These are phyloP conservation scores for Takashimella tepidaria DNA, from an alignment of 1,284 basidiomycete species.

Conservation along the genomic window DNA sequence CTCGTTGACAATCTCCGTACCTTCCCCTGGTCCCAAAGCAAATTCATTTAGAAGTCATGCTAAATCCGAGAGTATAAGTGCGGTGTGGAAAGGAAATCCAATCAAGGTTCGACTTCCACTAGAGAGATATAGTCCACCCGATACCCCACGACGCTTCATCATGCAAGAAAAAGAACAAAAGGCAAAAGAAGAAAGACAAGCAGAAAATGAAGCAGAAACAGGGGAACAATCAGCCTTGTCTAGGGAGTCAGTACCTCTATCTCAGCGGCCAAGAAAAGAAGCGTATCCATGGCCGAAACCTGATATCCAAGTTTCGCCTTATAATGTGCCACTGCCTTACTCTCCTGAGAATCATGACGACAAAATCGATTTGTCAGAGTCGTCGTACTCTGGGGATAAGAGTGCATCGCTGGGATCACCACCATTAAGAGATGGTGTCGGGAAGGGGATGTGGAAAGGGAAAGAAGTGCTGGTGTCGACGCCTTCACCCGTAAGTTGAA, in stretches of 20 bases:
- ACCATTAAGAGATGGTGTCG: neutral
- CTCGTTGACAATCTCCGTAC: neutral
- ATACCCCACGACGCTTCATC: slow-evolving; percentile 12
- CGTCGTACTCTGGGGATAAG: too few relatives aligned
- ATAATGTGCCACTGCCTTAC: slow-evolving; percentile 8
- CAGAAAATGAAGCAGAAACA: too few relatives aligned
- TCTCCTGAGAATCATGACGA: too few relatives aligned
- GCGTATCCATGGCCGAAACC: slow-evolving; percentile 16
- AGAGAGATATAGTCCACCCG: slow-evolving; percentile 18
- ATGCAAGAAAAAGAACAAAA: neutral
- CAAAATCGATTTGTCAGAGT: too few relatives aligned
- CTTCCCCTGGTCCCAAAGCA: neutral
- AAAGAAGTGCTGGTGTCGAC: neutral
- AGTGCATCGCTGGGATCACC: too few relatives aligned
- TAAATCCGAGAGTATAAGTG: too few relatives aligned
- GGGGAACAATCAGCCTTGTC: too few relatives aligned
- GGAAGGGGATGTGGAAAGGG: slow-evolving; percentile 1
- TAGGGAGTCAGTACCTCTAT: neutral
- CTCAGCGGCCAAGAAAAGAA: slow-evolving; percentile 10
- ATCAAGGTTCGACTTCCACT: slow-evolving; percentile 23
- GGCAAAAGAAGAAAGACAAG: too few relatives aligned
- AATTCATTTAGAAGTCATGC: too few relatives aligned
- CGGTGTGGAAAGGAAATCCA: slow-evolving; percentile 12
- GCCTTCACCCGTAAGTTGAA: neutral
- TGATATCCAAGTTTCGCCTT: slow-evolving; percentile 7